Evolutionary conservation across 108 stramenopile genomes (phyloP).

Genomic region (Hondaea fermentalgiana): DNA sequence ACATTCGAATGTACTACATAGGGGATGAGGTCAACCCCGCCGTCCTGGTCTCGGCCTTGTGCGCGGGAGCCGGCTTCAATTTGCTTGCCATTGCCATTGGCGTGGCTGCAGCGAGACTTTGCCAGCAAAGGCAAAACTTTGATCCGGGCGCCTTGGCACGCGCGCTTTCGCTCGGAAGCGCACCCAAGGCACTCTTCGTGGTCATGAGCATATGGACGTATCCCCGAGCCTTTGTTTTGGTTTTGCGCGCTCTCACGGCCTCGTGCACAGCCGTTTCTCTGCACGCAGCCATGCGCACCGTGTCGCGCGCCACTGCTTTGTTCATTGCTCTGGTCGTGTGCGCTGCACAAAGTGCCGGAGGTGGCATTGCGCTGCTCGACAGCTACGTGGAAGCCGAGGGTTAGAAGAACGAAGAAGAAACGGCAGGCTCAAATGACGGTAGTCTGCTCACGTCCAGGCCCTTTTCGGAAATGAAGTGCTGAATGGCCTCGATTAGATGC

Average conservation of each 20-base stretch:
- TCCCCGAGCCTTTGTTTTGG: neutral
- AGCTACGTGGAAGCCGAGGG: no score
- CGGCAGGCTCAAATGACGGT: neutral
- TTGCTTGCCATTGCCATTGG: no score
- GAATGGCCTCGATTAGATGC: neutral
- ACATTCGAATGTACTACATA: neutral
- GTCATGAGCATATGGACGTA: slow-evolving; percentile 16
- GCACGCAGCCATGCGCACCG: neutral
- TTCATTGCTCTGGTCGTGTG: neutral
- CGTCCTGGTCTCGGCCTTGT: neutral
- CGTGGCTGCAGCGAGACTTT: no score
- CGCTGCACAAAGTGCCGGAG: neutral
- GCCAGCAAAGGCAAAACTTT: neutral
- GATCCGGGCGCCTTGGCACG: neutral
- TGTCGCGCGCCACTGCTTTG: neutral
- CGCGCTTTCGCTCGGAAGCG: neutral
- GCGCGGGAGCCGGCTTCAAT: no score
- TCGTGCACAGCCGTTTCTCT: neutral
- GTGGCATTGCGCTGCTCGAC: neutral
- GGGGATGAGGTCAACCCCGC: no score
- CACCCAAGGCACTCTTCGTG: neutral
- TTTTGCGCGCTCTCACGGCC: neutral
- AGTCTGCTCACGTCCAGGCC: neutral
- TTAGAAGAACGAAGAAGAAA: neutral
- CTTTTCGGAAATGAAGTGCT: neutral